These are phyloP conservation scores for Rubroboletus satanas DNA, from an alignment of 768 basidiomycete genomes.

Conservation along the genomic window DNA sequence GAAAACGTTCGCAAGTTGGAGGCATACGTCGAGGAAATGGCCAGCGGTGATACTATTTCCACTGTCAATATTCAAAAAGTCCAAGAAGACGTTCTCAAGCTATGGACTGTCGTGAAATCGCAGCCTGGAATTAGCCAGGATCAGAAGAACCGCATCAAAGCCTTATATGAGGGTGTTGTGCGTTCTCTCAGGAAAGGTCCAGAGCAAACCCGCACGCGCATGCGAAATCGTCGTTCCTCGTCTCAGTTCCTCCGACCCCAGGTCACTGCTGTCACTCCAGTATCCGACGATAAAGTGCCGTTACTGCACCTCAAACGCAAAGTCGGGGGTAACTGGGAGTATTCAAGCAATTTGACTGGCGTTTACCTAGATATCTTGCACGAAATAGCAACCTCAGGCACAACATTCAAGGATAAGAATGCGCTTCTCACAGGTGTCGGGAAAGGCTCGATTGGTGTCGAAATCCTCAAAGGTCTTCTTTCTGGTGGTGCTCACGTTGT, in stretches of 20 bases:
- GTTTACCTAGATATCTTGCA: conserved; percentile 96
- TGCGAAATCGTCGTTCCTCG: conserved; percentile 81
- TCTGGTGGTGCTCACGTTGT: conserved; percentile 96
- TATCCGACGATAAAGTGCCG: conserved; percentile 86
- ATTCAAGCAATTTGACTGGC: conserved; percentile 93
- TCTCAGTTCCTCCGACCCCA: conserved; percentile 97
- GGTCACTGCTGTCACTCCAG: conserved; percentile 62
- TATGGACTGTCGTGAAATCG: conserved; percentile 96
- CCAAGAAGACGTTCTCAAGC: conserved; percentile 92
- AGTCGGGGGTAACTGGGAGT: conserved; percentile 93
- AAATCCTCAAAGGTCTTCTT: conserved; percentile 93
- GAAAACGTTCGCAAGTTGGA: conserved; percentile 97
- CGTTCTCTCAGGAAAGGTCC: conserved; percentile 82
- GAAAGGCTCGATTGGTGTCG: conserved; percentile 96
- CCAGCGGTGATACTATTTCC: conserved; percentile 84
- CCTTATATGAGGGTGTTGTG: conserved; percentile 94
- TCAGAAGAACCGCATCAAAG: conserved; percentile 93
- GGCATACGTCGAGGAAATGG: conserved; percentile 98
- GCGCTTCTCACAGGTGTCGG: conserved; percentile 97
- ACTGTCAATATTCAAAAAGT: conserved; percentile 95
- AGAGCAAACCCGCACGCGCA: conserved; percentile 53
- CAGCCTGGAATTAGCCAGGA: conserved; percentile 96
- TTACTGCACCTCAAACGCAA: conserved; percentile 96
- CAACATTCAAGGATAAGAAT: conserved; percentile 99
- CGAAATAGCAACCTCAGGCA: conserved; percentile 97